These are phyloP conservation scores for Suillus subluteus DNA, from an alignment of 768 basidiomycete genomes.

Conservation along the genomic window DNA sequence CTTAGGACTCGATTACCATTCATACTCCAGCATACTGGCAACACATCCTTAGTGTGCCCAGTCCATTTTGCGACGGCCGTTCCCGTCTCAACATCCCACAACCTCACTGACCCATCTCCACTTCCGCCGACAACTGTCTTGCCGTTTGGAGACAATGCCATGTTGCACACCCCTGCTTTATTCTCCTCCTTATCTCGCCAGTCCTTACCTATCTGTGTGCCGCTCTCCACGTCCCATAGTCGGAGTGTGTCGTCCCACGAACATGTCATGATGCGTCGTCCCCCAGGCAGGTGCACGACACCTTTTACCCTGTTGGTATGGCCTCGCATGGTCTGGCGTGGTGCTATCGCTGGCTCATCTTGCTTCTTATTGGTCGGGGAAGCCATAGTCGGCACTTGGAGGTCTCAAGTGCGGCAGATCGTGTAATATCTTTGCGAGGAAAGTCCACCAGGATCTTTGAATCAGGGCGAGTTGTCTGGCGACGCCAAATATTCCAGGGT, in stretches of 20 bases:
- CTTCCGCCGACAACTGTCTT: not conserved
- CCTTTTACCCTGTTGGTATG: not conserved
- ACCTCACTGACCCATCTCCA: not conserved
- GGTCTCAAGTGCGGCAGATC: not conserved
- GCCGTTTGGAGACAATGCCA: not conserved
- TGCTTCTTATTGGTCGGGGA: not conserved
- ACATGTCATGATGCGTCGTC: not conserved
- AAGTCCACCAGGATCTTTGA: not conserved
- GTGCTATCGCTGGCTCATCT: not conserved
- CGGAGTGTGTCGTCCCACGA: not conserved
- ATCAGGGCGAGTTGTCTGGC: not conserved
- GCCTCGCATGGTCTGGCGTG: not conserved
- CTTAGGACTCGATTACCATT: not conserved
- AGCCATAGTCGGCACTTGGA: not conserved
- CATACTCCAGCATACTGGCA: not conserved
- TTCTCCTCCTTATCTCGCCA: not conserved
- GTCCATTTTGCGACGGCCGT: not conserved
- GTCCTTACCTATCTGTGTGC: not conserved
- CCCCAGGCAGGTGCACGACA: not conserved
- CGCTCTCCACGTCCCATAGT: not conserved
- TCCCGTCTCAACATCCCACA: not conserved
- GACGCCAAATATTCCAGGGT: not conserved
- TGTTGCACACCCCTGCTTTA: fast-evolving
- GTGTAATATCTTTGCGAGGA: not conserved
- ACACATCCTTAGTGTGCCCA: not conserved